Evolutionary conservation across 2,329 filamentous ascomycete genomes (phyloP).

Genomic region (Pseudogymnoascus sp.): DNA sequence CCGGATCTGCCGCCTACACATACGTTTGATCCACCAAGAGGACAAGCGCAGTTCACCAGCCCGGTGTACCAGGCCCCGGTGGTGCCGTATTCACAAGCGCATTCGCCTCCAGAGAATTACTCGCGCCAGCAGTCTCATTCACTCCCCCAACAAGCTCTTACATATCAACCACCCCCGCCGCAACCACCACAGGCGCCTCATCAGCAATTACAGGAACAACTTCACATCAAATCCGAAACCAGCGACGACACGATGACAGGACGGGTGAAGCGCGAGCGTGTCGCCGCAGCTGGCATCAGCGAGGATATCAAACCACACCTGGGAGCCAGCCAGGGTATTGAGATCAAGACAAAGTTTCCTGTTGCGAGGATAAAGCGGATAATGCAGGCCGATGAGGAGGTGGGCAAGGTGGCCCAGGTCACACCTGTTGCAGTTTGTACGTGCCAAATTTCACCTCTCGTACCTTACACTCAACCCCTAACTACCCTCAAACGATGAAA

Average conservation of each 20-base stretch:
- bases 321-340: slow-evolving; percentile 47
- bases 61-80: not conserved
- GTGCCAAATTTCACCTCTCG: slow-evolving; percentile 25
- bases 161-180: not conserved
- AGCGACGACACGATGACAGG: not conserved
- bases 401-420: slow-evolving; percentile 96
- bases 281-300: not conserved
- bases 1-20: slow-evolving; percentile 21
- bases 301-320: slow-evolving; percentile 10
- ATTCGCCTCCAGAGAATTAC: not conserved
- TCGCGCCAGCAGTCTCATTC: not conserved
- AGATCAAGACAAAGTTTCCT: slow-evolving; percentile 91
- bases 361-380: slow-evolving; percentile 97
- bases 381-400: slow-evolving; percentile 98
- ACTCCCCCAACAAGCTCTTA: slow-evolving; percentile 1
- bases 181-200: not conserved
- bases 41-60: not conserved
- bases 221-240: not conserved
- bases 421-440: slow-evolving; percentile 84
- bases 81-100: not conserved
- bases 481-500: slow-evolving; percentile 3
- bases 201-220: not conserved
- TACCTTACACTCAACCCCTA: not conserved
- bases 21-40: not conserved
- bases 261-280: not conserved